These are phyloP conservation scores for Tremella fuciformis DNA, from an alignment of 768 basidiomycete species.

Conservation along the genomic window DNA sequence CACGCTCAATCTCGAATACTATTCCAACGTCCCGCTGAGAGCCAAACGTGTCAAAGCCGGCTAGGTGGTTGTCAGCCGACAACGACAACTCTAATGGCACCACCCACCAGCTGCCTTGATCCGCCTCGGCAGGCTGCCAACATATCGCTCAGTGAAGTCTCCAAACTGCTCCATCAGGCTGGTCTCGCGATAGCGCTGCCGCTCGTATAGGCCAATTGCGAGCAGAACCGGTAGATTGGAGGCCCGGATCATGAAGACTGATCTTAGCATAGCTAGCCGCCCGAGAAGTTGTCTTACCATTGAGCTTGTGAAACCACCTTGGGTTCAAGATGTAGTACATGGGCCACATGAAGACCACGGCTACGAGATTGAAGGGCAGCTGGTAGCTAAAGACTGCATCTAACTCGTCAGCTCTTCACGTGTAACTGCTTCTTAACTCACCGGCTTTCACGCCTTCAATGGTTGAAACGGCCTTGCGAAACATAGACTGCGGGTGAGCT, in stretches of 20 bases:
- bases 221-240: conserved; percentile 84
- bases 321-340: conserved; percentile 79
- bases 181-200: conserved; percentile 69
- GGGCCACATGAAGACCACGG: conserved; percentile 81
- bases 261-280: conserved; percentile 14
- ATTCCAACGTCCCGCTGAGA: conserved; percentile 41
- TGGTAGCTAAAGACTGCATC: conserved; percentile 92
- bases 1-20: conserved; percentile 51
- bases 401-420: conserved; percentile 9
- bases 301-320: conserved; percentile 96
- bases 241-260: conserved; percentile 29
- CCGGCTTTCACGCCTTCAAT: conserved; percentile 71
- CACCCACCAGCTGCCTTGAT: conserved; percentile 55
- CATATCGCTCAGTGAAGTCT: conserved; percentile 64
- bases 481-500: conserved; percentile 69
- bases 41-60: conserved; percentile 49
- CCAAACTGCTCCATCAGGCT: conserved; percentile 71
- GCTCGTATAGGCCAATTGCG: conserved; percentile 76
- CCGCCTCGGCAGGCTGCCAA: conserved; percentile 72
- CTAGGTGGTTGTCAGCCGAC: conserved; percentile 19
- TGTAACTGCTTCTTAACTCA: conserved; percentile 12
- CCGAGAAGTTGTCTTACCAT: conserved; percentile 34
- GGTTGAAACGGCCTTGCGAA: conserved; percentile 85
- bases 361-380: conserved; percentile 85
- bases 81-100: not conserved